Percentiles rank a stretch among this genome's conserved stretches.
Evolutionary conservation across 345 rosid genomes (phyloP).

Genomic region (Combretum micranthum): DNA sequence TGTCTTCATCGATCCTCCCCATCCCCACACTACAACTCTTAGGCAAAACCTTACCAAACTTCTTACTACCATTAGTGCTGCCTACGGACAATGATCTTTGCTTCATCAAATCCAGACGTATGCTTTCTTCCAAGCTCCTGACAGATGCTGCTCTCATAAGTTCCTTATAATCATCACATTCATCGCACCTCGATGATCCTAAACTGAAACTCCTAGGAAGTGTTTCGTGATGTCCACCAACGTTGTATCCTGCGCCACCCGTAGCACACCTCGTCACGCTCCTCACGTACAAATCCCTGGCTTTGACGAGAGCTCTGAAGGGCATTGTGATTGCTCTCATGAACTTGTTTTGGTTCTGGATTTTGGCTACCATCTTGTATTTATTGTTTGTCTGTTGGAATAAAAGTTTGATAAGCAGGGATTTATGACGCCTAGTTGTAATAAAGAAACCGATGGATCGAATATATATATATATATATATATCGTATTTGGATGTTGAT

Average conservation of each 20-base stretch:
- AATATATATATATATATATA: too few relatives aligned
- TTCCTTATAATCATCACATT: conserved; percentile 55
- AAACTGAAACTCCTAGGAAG: conserved; percentile 58
- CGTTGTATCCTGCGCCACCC: conserved; percentile 12
- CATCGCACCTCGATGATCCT: conserved; percentile 13
- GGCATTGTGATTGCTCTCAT: conserved; percentile 41
- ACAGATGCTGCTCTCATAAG: conserved; percentile 18
- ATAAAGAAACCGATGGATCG: too few relatives aligned
- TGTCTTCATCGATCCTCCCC: conserved; percentile 23
- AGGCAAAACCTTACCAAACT: conserved; percentile 1
- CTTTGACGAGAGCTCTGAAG: conserved; percentile 38
- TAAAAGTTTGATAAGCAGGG: too few relatives aligned
- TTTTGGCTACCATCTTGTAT: conserved; percentile 1
- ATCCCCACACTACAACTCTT: conserved; percentile 22
- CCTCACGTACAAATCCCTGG: conserved; percentile 61
- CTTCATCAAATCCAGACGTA: neutral
- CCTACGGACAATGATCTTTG: neutral
- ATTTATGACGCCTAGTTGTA: too few relatives aligned
- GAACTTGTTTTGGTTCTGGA: conserved; percentile 31
- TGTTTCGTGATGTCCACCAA: conserved; percentile 11
- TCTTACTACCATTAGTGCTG: neutral
- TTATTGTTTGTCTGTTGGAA: neutral
- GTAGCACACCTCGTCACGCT: conserved; percentile 48
- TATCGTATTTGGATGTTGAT: too few relatives aligned
- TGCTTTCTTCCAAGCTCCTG: conserved; percentile 5